phyloP scores from a whole-genome alignment of 2,329 filamentous ascomycete genomes.

The Colletotrichum sp. region DNA sequence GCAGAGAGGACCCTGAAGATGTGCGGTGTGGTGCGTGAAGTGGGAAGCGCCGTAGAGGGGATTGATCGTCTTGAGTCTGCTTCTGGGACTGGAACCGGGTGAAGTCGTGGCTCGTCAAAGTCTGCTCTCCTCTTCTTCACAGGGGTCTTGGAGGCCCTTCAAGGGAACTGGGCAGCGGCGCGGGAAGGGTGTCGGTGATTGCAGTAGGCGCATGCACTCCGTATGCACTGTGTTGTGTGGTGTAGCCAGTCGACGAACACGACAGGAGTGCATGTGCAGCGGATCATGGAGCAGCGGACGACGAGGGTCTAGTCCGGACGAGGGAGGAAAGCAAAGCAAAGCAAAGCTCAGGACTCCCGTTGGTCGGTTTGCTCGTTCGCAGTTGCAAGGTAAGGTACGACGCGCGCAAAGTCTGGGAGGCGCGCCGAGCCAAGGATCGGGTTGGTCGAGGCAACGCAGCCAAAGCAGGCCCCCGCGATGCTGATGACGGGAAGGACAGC shows the following conservation, averaged over 20 bases:
- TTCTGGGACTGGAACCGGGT: background rate
- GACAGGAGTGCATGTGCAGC: conserved; percentile 42
- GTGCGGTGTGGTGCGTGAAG: conserved; percentile 18
- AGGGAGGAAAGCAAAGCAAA: conserved; percentile 7
- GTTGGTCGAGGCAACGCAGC: conserved; percentile 11
- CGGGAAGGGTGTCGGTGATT: conserved; percentile 10
- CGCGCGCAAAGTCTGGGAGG: conserved; percentile 13
- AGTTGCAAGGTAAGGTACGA: conserved; percentile 15
- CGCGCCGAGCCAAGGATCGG: conserved; percentile 1
- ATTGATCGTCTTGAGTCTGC: conserved; percentile 1
- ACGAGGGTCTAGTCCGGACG: conserved; percentile 13
- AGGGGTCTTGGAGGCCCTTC: background rate
- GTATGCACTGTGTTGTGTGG: conserved; percentile 19
- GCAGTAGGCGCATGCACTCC: conserved; percentile 18
- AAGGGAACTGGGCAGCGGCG: background rate
- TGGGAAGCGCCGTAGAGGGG: conserved; percentile 9
- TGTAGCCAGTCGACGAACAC: conserved; percentile 36
- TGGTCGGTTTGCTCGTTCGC: conserved; percentile 13
- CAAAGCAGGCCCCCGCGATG: background rate
- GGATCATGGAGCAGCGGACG: conserved; percentile 24
- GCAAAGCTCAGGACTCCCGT: background rate
- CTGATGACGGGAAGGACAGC: conserved; percentile 1
- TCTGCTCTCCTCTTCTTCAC: conserved; percentile 4
- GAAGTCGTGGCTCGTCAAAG: conserved; percentile 9
- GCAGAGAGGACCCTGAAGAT: conserved; percentile 19